A percentile compares a stretch with the other conserved stretches of the same genome.
Conservation (phyloP, 495 filamentous ascomycete species). For the Symbiotaphrina buchneri region DNA sequence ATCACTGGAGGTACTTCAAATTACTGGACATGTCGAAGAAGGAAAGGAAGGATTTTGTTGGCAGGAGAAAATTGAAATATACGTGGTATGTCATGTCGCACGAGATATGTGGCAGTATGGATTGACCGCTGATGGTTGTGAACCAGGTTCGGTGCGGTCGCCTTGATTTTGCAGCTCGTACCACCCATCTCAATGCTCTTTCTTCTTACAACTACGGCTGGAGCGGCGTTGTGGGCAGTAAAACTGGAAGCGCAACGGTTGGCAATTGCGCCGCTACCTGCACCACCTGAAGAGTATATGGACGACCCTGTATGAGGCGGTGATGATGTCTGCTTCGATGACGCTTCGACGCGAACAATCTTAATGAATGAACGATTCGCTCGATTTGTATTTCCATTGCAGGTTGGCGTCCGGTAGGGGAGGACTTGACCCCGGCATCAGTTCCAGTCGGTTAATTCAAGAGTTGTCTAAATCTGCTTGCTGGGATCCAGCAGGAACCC, state of each 20-base stretch:
- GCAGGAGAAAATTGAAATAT: slow-evolving; percentile 28
- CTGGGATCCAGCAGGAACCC: no score
- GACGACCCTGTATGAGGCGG: no score
- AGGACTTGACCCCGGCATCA: no score
- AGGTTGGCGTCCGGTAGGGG: no score
- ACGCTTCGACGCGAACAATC: no score
- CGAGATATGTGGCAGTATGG: not conserved
- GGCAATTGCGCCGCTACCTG: no score
- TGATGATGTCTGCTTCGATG: no score
- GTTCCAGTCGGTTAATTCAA: no score
- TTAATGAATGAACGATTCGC: no score
- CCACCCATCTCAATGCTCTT: slow-evolving; percentile 45
- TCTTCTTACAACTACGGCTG: slow-evolving; percentile 38
- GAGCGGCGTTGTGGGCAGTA: slow-evolving; percentile 37
- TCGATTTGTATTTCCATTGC: no score
- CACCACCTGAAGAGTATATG: no score
- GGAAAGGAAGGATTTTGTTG: slow-evolving; percentile 29
- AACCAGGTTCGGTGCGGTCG: slow-evolving; percentile 34
- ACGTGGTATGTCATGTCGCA: slow-evolving; percentile 25
- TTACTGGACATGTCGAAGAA: slow-evolving; percentile 31
- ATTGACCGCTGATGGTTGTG: not conserved
- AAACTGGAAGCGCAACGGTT: slow-evolving; percentile 24
- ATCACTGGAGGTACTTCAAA: slow-evolving; percentile 45
- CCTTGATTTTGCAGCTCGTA: slow-evolving; percentile 35
- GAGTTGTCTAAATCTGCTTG: no score